Evolutionary conservation across 2,329 filamentous ascomycete species (phyloP).

Genomic region (Cyclaneusma minus): DNA sequence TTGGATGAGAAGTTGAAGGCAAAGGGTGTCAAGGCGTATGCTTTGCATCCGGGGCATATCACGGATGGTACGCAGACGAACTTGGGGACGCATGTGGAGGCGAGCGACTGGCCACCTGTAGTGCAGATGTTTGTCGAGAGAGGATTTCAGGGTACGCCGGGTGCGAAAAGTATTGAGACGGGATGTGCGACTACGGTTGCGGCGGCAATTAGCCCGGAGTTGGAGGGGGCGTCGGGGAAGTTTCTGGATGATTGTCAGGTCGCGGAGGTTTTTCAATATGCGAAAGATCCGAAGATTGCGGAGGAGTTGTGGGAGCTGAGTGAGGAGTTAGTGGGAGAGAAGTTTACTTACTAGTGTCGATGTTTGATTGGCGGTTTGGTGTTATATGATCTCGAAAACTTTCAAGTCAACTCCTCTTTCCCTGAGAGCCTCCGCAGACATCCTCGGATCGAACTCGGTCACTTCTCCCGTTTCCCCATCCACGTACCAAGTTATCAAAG

Average conservation of each 20-base stretch:
- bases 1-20: conserved; percentile 15
- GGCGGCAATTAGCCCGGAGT: conserved; percentile 6
- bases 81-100: too few species aligned
- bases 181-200: conserved; percentile 3
- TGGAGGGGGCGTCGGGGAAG: conserved; percentile 4
- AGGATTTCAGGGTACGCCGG: too few species aligned
- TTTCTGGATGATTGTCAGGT: conserved; percentile 7
- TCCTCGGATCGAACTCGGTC: too few species aligned
- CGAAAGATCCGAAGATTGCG: conserved; percentile 2
- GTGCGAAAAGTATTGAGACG: conserved; percentile 6
- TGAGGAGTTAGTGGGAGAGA: conserved; percentile 8
- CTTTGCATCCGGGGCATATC: conserved; percentile 16
- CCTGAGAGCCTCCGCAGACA: too few species aligned
- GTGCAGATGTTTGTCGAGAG: too few species aligned
- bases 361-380: too few species aligned
- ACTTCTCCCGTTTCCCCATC: too few species aligned
- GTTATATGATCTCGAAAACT: too few species aligned
- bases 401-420: too few species aligned
- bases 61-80: background rate
- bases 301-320: conserved; percentile 8
- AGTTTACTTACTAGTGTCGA: too few species aligned
- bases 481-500: too few species aligned
- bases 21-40: conserved; percentile 15
- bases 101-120: too few species aligned
- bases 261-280: background rate